These are phyloP conservation scores for Magnusiomyces tetraspermus DNA, from an alignment of 1,139 yeast genomes.

Conservation along the genomic window DNA sequence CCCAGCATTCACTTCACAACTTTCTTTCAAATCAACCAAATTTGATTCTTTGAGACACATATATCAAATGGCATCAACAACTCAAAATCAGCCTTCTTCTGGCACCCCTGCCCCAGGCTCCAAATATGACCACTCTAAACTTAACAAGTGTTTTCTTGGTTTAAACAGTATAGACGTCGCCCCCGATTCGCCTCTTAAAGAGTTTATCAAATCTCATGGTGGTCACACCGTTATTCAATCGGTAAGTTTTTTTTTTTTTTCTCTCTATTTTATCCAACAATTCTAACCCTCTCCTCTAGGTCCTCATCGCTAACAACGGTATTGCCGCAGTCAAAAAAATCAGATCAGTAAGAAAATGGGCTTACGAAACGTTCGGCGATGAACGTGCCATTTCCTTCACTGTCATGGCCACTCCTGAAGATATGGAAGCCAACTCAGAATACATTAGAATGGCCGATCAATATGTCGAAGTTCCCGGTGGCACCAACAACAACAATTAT, in stretches of 20 bases:
- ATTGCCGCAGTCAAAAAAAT: constrained; percentile 98
- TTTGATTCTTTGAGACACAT: too few species aligned
- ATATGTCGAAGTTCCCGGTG: constrained; percentile 97
- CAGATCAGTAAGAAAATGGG: constrained; percentile 96
- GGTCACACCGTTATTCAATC: constrained; percentile 94
- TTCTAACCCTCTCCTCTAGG: constrained; percentile 23
- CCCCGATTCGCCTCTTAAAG: constrained; percentile 65
- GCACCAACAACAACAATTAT: constrained; percentile 94
- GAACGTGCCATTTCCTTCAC: constrained; percentile 90
- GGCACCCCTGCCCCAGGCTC: not conserved
- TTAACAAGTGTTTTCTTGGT: constrained; percentile 74
- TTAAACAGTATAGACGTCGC: constrained; percentile 65
- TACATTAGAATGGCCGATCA: constrained; percentile 99
- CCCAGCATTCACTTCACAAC: too few species aligned
- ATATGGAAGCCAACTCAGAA: constrained; percentile 91
- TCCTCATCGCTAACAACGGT: constrained; percentile 95
- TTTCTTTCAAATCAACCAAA: too few species aligned
- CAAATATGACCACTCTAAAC: constrained; percentile 25
- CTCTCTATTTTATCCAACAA: not conserved
- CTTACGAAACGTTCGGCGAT: constrained; percentile 94
- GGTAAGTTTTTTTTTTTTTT: constrained; percentile 21
- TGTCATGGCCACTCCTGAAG: constrained; percentile 99
- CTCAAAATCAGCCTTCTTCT: not conserved
- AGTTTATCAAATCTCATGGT: constrained; percentile 73
- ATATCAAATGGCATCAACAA: not conserved